Base-by-base conservation (phyloP, 176 grass and related monocot genomes). In the Themeda triandra region DNA sequence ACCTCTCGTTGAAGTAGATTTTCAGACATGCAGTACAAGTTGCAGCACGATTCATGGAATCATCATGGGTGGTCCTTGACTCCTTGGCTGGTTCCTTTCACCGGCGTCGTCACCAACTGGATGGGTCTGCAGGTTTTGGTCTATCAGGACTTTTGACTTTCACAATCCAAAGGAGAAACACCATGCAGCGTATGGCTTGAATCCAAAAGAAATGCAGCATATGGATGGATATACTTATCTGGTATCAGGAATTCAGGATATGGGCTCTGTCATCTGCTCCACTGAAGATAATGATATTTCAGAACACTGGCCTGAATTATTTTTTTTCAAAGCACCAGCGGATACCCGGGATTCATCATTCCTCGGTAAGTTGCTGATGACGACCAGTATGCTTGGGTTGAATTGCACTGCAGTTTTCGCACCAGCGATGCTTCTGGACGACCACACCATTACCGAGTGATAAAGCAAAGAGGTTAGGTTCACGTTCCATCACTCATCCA, bases 351-450 rank as follows among this genome's bases (percentile, higher is more conserved):
- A 62, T 79, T 64, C 25, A n/a, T n/a, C 63, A 44, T 35, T 85
- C 65, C 9, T 27, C 12, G 11, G 21, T 44, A 62, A 25, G 63
- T 35, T 71, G 37, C 53, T 65, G 32, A 19, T 68, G 51, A 54
- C 19, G 48, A 51, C 48, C 15, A 51, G 48, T 7, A 1, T 21
- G 10, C 40, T 65, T 77, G 78, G 72, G 53, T 41, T 82, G 65
- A 77, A 86, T 72, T 86, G 83, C 78, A 86, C 64, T 82, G 25
- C 71, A 82, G 15, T 90, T 82, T 71, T 37, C 6, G 18, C 5
- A 18, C 30, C 24, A 4, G 19, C 9, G 31, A 40, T 30, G 71
- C 71, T 85, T 84, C 4, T n/a, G 29, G 40, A 27, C 15, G 42
- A 36, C 44, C 30, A 48, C 14, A 56, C 83, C 24, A 11, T 13